phyloP scores from a whole-genome alignment of 2,329 filamentous ascomycete genomes.

The Curvularia sp. region DNA sequence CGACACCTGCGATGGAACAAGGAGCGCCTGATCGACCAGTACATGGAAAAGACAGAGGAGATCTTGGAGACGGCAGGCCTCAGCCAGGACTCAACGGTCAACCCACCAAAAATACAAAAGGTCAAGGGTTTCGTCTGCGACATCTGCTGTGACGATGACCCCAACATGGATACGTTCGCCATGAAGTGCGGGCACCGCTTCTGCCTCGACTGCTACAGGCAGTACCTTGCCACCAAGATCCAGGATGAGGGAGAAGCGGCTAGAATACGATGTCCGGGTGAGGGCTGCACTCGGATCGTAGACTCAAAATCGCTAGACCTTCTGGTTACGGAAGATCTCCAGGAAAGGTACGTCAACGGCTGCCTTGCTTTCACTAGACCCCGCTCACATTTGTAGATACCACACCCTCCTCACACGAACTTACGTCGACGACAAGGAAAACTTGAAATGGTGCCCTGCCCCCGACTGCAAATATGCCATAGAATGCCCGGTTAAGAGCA shows the following conservation, averaged over 20 bases:
- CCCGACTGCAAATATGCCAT: constrained; percentile 96
- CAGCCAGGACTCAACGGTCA: constrained; percentile 57
- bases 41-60: constrained; percentile 86
- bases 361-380: background rate
- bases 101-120: constrained; percentile 70
- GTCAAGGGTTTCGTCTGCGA: constrained; percentile 85
- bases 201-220: constrained; percentile 88
- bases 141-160: constrained; percentile 92
- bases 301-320: constrained; percentile 87
- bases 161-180: constrained; percentile 80
- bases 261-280: constrained; percentile 89
- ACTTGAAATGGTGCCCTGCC: constrained; percentile 95
- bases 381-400: constrained; percentile 64
- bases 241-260: constrained; percentile 94
- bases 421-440: constrained; percentile 96
- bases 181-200: constrained; percentile 96
- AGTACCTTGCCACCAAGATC: constrained; percentile 93
- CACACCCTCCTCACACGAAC: constrained; percentile 86
- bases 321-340: constrained; percentile 66
- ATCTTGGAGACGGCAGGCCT: constrained; percentile 86
- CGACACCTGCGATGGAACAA: constrained; percentile 95
- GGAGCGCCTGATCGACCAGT: constrained; percentile 90
- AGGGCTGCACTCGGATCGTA: constrained; percentile 86
- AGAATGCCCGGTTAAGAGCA: constrained; percentile 86
- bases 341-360: constrained; percentile 57